Base-by-base conservation (phyloP, 2,329 filamentous ascomycete species). In the Sporothrix protearum region DNA sequence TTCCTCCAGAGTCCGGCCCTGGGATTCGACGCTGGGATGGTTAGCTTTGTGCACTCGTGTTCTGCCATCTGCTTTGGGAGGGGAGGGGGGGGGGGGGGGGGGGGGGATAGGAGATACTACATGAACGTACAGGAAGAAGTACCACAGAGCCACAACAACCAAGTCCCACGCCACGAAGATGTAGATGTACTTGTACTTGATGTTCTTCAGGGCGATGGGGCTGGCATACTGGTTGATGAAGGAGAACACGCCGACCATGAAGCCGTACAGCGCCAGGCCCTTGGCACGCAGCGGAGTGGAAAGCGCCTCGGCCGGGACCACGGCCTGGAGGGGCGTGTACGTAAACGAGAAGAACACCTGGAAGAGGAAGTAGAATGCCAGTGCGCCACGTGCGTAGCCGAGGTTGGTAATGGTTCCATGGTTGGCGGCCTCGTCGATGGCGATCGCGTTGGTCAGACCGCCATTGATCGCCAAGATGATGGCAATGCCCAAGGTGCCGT, bases 251-350 rank as follows among this genome's bases (percentile, higher is more conserved):
- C 80, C 82, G 74, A 84, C 82, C 68, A 85, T 79, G 72, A 85
- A 78, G 19, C 80, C 30, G n/a, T 71, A 81, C 47, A 80, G 76
- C 0, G 79, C 83, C 72, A 87, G 83, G 76, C 86, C 86, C 71
- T 84, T 85, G n/a, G 85, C 83, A 71, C 86, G 82, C 73, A 80
- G 83, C 3, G 83, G 84, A 1, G 83, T 85, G 75, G 84, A 83
- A 39, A 85, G 79, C 2, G 82, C 82, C 73, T 85, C 83, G 36
- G 82, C 81, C 1, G 83, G 82, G 53, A 84, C 80, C 55, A 84
- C 81, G 71, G 80, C 82, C 73, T 85, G 83, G 14, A 85, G 80
- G 0, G 84, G 83, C 1, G 83, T 85, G 75, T 85, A 85, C 53
- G 82, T 83, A 74, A 85, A 85, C 2, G 83, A 84, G 77, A 83